Evolutionary conservation across 805 yeast genomes (phyloP), one percentile per base, ranked within the genome.

Genomic region (Candida nemodendra): DNA sequence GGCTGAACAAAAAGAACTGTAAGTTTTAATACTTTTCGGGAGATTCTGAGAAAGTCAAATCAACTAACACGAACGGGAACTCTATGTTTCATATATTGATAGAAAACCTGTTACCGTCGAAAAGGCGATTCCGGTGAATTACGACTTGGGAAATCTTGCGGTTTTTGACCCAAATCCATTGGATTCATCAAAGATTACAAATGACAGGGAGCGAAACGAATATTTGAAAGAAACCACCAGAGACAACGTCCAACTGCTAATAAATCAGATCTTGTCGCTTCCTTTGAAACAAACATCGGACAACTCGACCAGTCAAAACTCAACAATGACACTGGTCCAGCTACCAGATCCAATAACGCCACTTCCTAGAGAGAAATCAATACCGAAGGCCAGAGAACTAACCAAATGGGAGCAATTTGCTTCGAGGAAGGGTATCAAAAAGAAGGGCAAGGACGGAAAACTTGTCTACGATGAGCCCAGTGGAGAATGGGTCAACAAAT

Each of bases 341-440:
- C 72, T 93, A 44, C 98, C 99, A 23, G 88, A 78, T 38, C 95
- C 96, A 17, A 64, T 74, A 12, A 82, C 95, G 14, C 75, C 67
- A 41, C 71, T 90, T 47, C 99, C 99, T 38, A 77, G 99, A 72
- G 99, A 93, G 63, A 93, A 93, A 68, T 81, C 96, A 32, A 66
- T 93, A 54, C 99, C 99, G 42, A 90, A 89, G 66, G 80, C 86
- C 38, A 93, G 87, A 69, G 83, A 91, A 38, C 85, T 81, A 53
- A 90, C 99, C 49, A 89, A 82, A 68, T 93, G 99, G 99, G 96
- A 93, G 68, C 76, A 76, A 58, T 93, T 93, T 71, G 99, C 99
- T 48, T 84, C 84, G 42, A 86, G 79, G 74, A 93, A 93, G 69
- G 98, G 98, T 56, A 93, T 93, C 61, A 72, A 84, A 65, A 76